Conservation (phyloP, 306 rosid species). For the Pyrus pyrifolia region DNA sequence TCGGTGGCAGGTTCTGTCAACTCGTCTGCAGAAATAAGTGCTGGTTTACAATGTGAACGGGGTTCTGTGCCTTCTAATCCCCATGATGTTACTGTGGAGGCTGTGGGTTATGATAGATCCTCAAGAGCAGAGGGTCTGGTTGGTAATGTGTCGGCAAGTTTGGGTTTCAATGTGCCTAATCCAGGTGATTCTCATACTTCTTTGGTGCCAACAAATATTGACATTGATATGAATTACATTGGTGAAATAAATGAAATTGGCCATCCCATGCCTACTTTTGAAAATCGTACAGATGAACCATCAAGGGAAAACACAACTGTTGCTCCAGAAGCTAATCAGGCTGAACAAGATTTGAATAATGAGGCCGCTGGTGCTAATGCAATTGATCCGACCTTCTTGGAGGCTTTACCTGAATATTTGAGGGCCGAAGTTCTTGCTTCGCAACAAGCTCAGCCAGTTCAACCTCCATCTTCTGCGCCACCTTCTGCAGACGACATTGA, state of each 20-base stretch:
- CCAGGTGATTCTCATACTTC: conserved; percentile 42
- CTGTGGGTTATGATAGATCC: conserved; percentile 43
- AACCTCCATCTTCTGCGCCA: conserved; percentile 77
- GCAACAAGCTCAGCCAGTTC: conserved; percentile 93
- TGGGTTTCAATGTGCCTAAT: conserved; percentile 39
- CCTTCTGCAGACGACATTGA: conserved; percentile 94
- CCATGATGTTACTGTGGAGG: conserved; percentile 39
- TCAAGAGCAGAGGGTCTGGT: conserved; percentile 44
- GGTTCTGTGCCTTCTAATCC: conserved; percentile 31
- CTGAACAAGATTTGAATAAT: conserved; percentile 49
- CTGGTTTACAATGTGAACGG: conserved; percentile 36
- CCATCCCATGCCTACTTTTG: conserved; percentile 43
- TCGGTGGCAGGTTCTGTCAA: conserved; percentile 31
- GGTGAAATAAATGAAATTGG: conserved; percentile 55
- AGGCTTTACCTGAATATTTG: conserved; percentile 93
- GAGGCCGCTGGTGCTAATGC: conserved; percentile 79
- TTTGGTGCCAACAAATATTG: conserved; percentile 40
- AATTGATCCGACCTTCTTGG: conserved; percentile 95
- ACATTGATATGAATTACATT: conserved; percentile 65
- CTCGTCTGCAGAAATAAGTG: conserved; percentile 29
- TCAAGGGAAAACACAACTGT: conserved; percentile 41
- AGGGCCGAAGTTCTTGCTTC: conserved; percentile 96
- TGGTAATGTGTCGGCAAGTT: conserved; percentile 29
- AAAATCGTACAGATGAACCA: conserved; percentile 44
- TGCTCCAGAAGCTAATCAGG: conserved; percentile 42